Base-by-base conservation (phyloP, 768 basidiomycete genomes). In the Russula emetica region DNA sequence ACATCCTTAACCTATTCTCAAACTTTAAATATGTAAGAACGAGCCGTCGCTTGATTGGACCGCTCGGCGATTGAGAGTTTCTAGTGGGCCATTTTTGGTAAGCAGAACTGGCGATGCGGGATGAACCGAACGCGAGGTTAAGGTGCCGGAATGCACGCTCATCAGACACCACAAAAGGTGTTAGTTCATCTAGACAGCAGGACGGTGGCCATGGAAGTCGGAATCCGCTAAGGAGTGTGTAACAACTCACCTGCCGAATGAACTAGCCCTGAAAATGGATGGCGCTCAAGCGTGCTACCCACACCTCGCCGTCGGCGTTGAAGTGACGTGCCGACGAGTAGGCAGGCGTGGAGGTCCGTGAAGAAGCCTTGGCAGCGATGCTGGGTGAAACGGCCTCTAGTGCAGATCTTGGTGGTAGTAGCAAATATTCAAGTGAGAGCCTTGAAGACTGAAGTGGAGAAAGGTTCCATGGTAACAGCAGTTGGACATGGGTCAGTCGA, bases 211-310 rank as follows among this genome's bases (percentile, higher is more conserved):
- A 40, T 40, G 38, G 38, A 40, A 40, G 38, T 40, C 16, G 38
- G 38, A 40, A 40, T 40, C 38, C 38, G 38, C 38, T 40, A 40
- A 40, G 38, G 38, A 40, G 38, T 40, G 38, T 40, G 38, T 40
- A 40, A 40, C 38, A 40, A 40, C 38, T 40, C 38, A 40, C 38
- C 38, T 40, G 38, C 38, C 16, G 38, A 88, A 89, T 85, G 83
- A 87, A 87, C 86, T 87, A 86, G 86, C 86, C 86, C 85, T 87
- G 84, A 88, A 88, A 88, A 88, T 87, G 85, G 87, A 88, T 88
- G 86, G 87, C 85, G 85, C 86, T 88, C 81, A 86, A 87, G 85
- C 81, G 83, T 86, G 82, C 82, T 84, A 86, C 87, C 87, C 84
- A 88, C 83, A 88, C 86, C 83, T 85, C 84, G 78, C 42, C 86